A percentile compares a stretch with the other conserved stretches of the same genome.
Evolutionary conservation across 371 early-diverging fungal species (phyloP).

Genomic region (Batrachochytrium dendrobatidis): DNA sequence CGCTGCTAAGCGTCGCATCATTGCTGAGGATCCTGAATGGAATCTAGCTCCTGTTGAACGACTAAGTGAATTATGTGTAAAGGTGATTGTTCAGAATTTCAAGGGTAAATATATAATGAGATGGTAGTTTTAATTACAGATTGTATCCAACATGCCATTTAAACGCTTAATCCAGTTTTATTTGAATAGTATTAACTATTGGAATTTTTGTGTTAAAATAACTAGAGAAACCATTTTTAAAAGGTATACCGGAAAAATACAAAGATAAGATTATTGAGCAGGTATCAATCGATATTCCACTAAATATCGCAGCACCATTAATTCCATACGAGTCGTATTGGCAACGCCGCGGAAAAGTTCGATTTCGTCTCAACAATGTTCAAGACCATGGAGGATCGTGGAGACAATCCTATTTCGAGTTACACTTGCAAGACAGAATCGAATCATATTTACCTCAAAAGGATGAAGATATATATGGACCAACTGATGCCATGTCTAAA

Average conservation of each 20-base stretch:
- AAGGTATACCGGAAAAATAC: slow-evolving; percentile 31
- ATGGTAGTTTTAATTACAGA: background rate
- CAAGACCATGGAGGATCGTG: slow-evolving; percentile 30
- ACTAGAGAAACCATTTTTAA: slow-evolving; percentile 21
- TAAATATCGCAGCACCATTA: slow-evolving; percentile 34
- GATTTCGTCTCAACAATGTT: slow-evolving; percentile 27
- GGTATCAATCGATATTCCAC: slow-evolving; percentile 32
- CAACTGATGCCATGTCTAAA: slow-evolving; percentile 1
- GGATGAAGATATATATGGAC: slow-evolving; percentile 7
- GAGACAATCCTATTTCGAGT: slow-evolving; percentile 41
- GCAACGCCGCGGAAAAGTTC: slow-evolving; percentile 27
- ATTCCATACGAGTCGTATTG: slow-evolving; percentile 43
- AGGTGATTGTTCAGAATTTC: slow-evolving; percentile 34
- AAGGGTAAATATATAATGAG: slow-evolving; percentile 23
- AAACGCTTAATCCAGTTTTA: too few species aligned
- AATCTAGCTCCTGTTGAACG: slow-evolving; percentile 38
- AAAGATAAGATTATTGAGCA: slow-evolving; percentile 26
- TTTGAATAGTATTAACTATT: too few species aligned
- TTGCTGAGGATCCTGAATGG: slow-evolving; percentile 43
- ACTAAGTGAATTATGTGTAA: slow-evolving; percentile 33
- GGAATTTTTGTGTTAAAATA: too few species aligned
- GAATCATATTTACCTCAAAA: slow-evolving; percentile 30
- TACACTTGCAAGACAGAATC: slow-evolving; percentile 23
- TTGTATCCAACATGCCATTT: background rate
- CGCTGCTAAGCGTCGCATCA: slow-evolving; percentile 30